These are phyloP conservation scores for Termitomyces sp. DNA, from an alignment of 768 basidiomycete species.

Conservation along the genomic window DNA sequence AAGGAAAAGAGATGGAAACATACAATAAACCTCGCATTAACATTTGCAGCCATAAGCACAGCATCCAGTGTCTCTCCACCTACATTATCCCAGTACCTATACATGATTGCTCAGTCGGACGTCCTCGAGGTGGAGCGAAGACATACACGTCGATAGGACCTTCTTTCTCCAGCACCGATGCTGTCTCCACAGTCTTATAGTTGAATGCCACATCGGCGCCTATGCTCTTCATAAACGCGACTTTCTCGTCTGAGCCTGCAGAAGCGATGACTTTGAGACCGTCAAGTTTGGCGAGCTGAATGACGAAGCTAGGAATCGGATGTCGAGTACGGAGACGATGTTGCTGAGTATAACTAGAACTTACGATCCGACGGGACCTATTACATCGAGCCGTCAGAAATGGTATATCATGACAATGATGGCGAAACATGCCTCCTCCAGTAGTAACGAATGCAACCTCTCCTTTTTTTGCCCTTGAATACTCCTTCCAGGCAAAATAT, in stretches of 20 bases:
- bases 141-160: conserved; percentile 42
- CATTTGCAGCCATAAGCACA: conserved; percentile 40
- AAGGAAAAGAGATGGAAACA: conserved; percentile 11
- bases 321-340: background rate
- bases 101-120: no score
- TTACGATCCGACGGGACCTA: conserved; percentile 42
- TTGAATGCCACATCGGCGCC: conserved; percentile 71
- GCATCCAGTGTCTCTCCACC: conserved; percentile 55
- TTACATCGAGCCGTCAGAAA: background rate
- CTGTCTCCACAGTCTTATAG: conserved; percentile 56
- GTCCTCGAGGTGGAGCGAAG: no score
- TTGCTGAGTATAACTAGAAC: background rate
- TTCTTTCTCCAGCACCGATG: conserved; percentile 46
- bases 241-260: conserved; percentile 71
- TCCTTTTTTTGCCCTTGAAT: conserved; percentile 32
- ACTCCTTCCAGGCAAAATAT: conserved; percentile 35
- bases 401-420: background rate
- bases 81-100: conserved; percentile 45
- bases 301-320: conserved; percentile 29
- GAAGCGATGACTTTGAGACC: conserved; percentile 65
- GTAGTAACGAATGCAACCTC: conserved; percentile 35
- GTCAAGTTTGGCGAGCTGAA: conserved; percentile 46
- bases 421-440: conserved; percentile 25
- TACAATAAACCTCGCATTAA: conserved; percentile 45
- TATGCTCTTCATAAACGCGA: conserved; percentile 50